Evolutionary conservation across 2,329 filamentous ascomycete species (phyloP).

Genomic region (Beauveria caledonica): DNA sequence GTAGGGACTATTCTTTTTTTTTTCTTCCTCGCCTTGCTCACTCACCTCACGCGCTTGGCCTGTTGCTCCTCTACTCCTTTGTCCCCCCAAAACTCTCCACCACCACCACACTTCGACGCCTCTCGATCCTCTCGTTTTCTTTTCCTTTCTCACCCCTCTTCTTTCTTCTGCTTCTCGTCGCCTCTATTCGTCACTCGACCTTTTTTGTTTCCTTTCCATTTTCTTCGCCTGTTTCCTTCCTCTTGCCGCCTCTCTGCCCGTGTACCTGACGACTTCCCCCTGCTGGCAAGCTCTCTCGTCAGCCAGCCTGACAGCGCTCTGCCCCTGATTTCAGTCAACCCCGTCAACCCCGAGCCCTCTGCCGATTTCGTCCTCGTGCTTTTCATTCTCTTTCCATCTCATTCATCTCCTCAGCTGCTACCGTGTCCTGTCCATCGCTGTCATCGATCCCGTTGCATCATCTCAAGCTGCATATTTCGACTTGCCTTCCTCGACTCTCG

Average conservation of each 20-base stretch:
- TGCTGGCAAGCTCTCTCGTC: background rate
- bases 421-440: background rate
- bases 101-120: conserved; percentile 2
- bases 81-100: conserved; percentile 9
- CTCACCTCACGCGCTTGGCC: background rate
- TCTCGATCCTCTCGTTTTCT: conserved; percentile 9
- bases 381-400: background rate
- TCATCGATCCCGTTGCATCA: conserved; percentile 4
- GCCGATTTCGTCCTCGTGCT: conserved; percentile 7
- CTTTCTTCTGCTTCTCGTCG: conserved; percentile 9
- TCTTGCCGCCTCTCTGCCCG: background rate
- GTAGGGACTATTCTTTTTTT: background rate
- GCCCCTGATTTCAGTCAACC: conserved; percentile 9
- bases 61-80: conserved; percentile 5
- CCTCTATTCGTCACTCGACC: conserved; percentile 6
- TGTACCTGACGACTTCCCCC: background rate
- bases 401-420: background rate
- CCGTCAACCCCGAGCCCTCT: conserved; percentile 6
- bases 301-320: conserved; percentile 10
- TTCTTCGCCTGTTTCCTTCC: background rate
- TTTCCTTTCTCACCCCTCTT: conserved; percentile 1
- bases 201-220: background rate
- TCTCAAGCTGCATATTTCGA: conserved; percentile 1
- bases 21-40: background rate
- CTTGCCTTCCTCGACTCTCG: background rate